phyloP scores from a whole-genome alignment of 768 basidiomycete genomes.

The Boletus reticuloceps region DNA sequence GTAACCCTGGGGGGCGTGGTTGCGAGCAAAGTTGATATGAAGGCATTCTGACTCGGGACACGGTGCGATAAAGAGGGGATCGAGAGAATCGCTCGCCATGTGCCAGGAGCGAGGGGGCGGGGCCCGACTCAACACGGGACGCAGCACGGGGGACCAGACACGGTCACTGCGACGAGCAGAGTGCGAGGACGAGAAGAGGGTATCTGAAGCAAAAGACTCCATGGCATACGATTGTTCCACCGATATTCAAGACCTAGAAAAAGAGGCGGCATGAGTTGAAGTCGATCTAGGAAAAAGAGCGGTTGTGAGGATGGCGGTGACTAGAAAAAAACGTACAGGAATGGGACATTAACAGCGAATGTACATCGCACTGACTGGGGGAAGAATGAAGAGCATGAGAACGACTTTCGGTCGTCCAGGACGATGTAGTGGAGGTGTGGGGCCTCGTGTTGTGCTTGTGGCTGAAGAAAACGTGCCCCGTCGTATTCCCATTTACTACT shows the following conservation, averaged over 20 bases:
- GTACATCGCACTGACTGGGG: constrained; percentile 22
- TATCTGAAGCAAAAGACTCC: constrained; percentile 29
- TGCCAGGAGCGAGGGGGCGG: constrained; percentile 18
- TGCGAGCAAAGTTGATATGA: constrained; percentile 14
- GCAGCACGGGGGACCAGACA: constrained; percentile 12
- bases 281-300: not conserved
- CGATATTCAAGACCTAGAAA: constrained; percentile 33
- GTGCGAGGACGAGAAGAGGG: constrained; percentile 22
- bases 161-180: constrained; percentile 3
- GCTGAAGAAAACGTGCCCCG: constrained; percentile 3
- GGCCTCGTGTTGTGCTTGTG: constrained; percentile 28
- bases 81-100: constrained; percentile 17
- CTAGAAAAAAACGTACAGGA: constrained; percentile 13
- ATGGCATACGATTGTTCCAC: constrained; percentile 33
- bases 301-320: not conserved
- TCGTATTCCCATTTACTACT: constrained; percentile 20
- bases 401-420: not conserved
- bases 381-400: not conserved
- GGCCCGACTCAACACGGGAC: constrained; percentile 17
- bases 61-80: constrained; percentile 23
- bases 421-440: not conserved
- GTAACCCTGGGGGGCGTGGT: constrained; percentile 14
- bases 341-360: constrained; percentile 23
- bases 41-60: constrained; percentile 12
- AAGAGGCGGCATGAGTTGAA: not conserved